A percentile compares a stretch with the other conserved stretches of the same genome.
phyloP scores from a whole-genome alignment of 2,329 filamentous ascomycete genomes.

The Trichoderma sp. region DNA sequence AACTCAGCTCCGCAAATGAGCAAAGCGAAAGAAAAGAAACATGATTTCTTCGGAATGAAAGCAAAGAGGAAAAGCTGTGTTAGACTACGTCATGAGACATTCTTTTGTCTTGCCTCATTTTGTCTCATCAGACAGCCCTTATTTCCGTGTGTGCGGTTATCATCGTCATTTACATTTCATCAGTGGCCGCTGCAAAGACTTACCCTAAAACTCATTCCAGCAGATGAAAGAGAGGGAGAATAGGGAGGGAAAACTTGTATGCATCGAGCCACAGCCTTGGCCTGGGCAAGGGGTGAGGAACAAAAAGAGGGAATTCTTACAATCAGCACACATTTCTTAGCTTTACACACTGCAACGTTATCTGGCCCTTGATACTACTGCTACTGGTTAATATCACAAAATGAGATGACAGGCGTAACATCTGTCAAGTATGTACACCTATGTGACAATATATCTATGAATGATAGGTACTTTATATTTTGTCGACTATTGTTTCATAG shows the following conservation, averaged over 20 bases:
- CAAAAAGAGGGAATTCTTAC: no score
- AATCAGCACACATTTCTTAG: no score
- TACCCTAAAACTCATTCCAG: background rate
- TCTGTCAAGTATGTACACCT: background rate
- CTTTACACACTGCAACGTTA: no score
- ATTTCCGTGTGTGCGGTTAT: background rate
- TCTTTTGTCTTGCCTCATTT: conserved; percentile 13
- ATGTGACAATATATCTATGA: background rate
- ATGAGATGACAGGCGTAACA: no score
- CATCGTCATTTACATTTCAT: background rate
- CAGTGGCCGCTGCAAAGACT: background rate
- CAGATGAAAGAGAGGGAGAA: background rate
- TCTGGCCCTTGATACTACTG: no score
- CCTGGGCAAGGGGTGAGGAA: no score
- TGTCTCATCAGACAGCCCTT: background rate
- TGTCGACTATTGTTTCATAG: no score
- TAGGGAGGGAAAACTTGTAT: background rate
- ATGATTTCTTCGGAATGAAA: conserved; percentile 8
- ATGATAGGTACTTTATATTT: background rate
- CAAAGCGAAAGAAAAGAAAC: no score
- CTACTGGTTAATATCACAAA: no score
- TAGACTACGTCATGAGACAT: conserved; percentile 6
- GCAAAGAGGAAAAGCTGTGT: background rate
- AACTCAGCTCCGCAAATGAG: background rate
- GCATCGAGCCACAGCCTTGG: no score